Evolutionary conservation across 176 grass and related monocot species (phyloP), one percentile per base, ranked within the genome.

Genomic region (Areca catechu): DNA sequence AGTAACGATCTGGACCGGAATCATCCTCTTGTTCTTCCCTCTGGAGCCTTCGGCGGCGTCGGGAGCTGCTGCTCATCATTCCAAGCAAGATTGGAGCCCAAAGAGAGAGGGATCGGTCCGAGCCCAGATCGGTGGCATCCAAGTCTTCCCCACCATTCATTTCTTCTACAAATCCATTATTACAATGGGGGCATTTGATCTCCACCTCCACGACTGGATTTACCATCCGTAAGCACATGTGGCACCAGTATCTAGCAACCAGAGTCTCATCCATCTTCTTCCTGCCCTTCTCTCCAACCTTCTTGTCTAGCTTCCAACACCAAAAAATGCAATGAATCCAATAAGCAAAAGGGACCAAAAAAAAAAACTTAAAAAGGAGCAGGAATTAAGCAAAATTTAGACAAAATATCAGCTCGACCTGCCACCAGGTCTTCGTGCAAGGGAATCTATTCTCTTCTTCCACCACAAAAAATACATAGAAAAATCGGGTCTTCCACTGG

Each of bases 171-270:
- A 96, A 96, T 47, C 91, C 86, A 37, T 61, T 76, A 61, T 79
- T 66, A 68, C 91, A 96, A 64, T 67, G 78, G 48, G 86, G 91
- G 86, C 91, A 96, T 79, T 87, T 73, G 17, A 96, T 77, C 15
- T 84, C 79, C 24, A 58, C 67, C 23, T 65, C 77, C 77, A 79
- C 54, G 58, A 84, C 57, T 2, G 91, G 86, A 57, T 73, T 59
- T 48, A 96, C 74, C 22, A 82, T 71, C 28, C 70, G 75, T 19
- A 76, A 84, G 78, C 91, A 90, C 74, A 77, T 69, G 74, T 96
- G 86, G 74, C 83, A 96, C 59, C 71, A 96, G 71, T 87, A 96
- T 27, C 68, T 82, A 4, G 23, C 27, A 21, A n/a, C 4, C 9
- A 58, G 69, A 48, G 63, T 1, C 48, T 67, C 69, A 61, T 79